Evolutionary conservation across 139 green algal genomes (phyloP).

Genomic region (Trebouxia sp.): DNA sequence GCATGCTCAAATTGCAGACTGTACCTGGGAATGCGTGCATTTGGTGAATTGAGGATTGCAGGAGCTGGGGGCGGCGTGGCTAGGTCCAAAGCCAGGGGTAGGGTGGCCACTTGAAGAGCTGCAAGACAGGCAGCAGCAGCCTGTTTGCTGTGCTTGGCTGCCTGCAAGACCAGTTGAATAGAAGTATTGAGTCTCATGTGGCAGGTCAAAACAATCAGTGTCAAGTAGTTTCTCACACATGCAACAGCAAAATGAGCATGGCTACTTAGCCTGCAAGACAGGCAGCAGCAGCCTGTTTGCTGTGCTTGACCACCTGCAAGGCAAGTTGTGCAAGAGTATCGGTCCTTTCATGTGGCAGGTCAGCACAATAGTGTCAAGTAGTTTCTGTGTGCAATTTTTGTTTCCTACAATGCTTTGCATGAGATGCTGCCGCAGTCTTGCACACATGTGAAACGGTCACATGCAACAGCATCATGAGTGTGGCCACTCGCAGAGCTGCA

Average conservation of each 20-base stretch:
- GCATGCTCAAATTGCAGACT: background rate
- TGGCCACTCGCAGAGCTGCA: conserved; percentile 25
- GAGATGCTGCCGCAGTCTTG: background rate
- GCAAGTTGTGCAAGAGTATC: background rate
- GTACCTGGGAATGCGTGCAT: conserved; percentile 61
- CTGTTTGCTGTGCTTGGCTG: background rate
- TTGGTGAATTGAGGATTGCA: conserved; percentile 75
- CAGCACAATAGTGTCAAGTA: background rate
- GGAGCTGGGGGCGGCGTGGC: conserved; percentile 39
- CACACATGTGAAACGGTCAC: too few species aligned
- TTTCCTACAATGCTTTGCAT: background rate
- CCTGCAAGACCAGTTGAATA: background rate
- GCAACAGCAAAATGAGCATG: background rate
- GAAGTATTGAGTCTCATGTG: background rate
- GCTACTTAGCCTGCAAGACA: conserved; percentile 13
- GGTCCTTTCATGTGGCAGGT: background rate
- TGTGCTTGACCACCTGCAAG: background rate
- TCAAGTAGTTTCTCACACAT: background rate
- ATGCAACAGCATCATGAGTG: background rate
- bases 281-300: background rate
- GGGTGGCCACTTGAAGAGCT: conserved; percentile 17
- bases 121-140: conserved; percentile 21
- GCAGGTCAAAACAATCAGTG: background rate
- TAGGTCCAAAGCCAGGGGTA: background rate
- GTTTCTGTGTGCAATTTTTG: background rate